These are phyloP conservation scores for Komagataea norvegica DNA, from an alignment of 1,139 yeast species.

Conservation along the genomic window DNA sequence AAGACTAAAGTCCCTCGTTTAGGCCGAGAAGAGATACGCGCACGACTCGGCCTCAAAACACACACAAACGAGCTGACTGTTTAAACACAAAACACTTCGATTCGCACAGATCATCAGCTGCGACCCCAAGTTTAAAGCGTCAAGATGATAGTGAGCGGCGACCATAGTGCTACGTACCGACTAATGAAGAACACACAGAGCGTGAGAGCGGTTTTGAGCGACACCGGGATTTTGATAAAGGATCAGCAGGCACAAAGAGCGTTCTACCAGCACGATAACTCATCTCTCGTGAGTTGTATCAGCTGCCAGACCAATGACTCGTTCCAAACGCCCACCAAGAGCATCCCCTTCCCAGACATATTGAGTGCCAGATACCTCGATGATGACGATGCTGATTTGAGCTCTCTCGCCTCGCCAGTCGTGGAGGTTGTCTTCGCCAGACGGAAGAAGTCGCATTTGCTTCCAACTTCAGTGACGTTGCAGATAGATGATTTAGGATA, in stretches of 20 bases:
- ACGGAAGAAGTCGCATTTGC: slow-evolving; percentile 11
- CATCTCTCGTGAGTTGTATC: slow-evolving; percentile 15
- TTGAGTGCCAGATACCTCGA: slow-evolving; percentile 14
- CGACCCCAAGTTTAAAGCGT: no score
- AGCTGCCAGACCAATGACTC: slow-evolving; percentile 10
- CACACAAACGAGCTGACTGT: background rate
- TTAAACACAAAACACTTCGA: no score
- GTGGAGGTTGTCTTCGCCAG: slow-evolving; percentile 20
- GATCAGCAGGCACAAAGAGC: slow-evolving; percentile 9
- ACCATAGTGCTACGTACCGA: slow-evolving; percentile 3
- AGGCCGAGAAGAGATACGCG: no score
- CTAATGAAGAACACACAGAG: slow-evolving; percentile 3
- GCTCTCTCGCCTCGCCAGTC: background rate
- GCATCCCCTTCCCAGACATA: slow-evolving; percentile 23
- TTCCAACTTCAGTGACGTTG: slow-evolving; percentile 16
- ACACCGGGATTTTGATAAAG: slow-evolving; percentile 17
- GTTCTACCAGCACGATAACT: slow-evolving; percentile 9
- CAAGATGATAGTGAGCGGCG: no score
- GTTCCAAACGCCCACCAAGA: slow-evolving; percentile 1
- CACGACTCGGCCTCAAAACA: no score
- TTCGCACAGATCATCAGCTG: no score
- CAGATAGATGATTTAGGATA: slow-evolving; percentile 14
- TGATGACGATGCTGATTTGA: background rate
- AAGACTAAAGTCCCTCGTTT: no score
- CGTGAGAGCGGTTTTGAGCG: slow-evolving; percentile 16